These are phyloP conservation scores for Acer yangbiense DNA, from an alignment of 345 rosid species.

Conservation along the genomic window DNA sequence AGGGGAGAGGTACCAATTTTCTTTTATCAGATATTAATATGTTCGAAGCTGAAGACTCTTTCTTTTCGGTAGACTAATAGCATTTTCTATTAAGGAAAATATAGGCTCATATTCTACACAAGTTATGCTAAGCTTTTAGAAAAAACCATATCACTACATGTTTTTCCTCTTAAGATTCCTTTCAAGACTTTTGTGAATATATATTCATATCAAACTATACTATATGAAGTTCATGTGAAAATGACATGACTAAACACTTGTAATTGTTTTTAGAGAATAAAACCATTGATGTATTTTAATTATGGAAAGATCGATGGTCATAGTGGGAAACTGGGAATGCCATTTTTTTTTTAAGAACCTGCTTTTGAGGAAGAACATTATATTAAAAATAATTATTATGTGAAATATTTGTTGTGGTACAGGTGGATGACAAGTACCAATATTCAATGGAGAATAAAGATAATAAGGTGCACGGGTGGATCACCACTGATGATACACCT, in stretches of 20 bases:
- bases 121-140: constrained; percentile 2
- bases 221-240: too few species aligned
- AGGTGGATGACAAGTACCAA: constrained; percentile 95
- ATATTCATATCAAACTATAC: too few species aligned
- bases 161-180: not conserved
- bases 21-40: not conserved
- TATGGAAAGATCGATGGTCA: too few species aligned
- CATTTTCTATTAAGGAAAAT: too few species aligned
- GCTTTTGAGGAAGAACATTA: not conserved
- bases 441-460: constrained; percentile 62
- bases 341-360: not conserved
- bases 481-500: constrained; percentile 40
- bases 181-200: too few species aligned
- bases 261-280: too few species aligned
- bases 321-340: too few species aligned
- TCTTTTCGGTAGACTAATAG: too few species aligned
- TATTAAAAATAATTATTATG: not conserved
- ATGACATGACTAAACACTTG: too few species aligned
- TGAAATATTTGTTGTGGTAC: constrained; percentile 17
- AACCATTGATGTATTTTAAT: not conserved
- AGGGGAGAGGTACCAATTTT: constrained; percentile 62
- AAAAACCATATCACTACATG: not conserved
- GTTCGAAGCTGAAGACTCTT: too few species aligned
- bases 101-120: not conserved
- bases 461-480: constrained; percentile 84